These are phyloP conservation scores for Cruciata laevipes DNA, from an alignment of 257 asterid genomes.

Conservation along the genomic window DNA sequence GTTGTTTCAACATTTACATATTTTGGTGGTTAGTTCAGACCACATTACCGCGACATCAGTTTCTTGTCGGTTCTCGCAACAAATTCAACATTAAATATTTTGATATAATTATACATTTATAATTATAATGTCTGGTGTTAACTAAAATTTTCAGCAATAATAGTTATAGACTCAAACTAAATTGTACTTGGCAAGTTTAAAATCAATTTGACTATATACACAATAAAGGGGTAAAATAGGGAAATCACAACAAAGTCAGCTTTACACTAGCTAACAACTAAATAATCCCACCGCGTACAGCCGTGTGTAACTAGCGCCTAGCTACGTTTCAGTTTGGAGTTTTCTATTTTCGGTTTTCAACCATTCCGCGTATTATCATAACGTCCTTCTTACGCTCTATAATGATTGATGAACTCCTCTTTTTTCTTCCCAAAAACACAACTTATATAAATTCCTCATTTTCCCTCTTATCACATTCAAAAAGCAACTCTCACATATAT, in stretches of 20 bases:
- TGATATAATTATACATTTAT: no score
- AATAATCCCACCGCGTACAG: conserved; percentile 1
- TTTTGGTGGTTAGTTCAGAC: no score
- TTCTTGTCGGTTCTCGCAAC: no score
- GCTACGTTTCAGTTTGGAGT: background rate
- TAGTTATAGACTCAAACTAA: no score
- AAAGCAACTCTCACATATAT: background rate
- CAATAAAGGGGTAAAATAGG: background rate
- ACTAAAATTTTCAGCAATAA: no score
- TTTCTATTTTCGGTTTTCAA: background rate
- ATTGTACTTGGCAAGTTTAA: no score
- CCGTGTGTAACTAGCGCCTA: background rate
- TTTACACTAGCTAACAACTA: background rate
- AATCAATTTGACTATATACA: no score
- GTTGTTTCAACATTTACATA: no score
- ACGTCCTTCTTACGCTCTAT: background rate
- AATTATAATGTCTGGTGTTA: no score
- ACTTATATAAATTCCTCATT: background rate
- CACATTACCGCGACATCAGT: no score
- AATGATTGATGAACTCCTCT: background rate
- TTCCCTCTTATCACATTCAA: background rate
- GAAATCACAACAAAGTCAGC: background rate
- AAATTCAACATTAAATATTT: no score
- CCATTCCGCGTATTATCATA: conserved; percentile 31
- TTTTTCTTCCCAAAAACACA: conserved; percentile 1